Evolutionary conservation across 768 basidiomycete genomes (phyloP).

Genomic region (Gloeophyllum trabeum): DNA sequence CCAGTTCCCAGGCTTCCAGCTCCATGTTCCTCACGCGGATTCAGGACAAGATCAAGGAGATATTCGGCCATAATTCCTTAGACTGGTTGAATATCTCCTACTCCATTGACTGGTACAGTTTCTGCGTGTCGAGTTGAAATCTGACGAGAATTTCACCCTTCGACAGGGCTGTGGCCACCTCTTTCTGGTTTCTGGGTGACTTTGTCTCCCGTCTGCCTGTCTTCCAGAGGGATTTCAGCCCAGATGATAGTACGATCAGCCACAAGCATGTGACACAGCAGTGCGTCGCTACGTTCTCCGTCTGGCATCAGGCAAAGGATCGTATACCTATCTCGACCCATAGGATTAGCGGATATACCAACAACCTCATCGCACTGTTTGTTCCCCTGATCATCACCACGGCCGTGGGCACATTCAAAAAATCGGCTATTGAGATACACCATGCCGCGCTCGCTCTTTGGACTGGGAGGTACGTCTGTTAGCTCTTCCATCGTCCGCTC

Average conservation of each 20-base stretch:
- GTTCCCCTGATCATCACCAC: conserved; percentile 31
- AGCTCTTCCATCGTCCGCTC: conserved; percentile 2
- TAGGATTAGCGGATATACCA: conserved; percentile 39
- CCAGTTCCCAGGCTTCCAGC: conserved; percentile 1
- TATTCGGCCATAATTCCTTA: conserved; percentile 13
- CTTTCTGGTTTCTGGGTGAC: background rate
- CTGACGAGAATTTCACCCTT: conserved; percentile 12
- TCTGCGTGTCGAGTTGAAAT: background rate
- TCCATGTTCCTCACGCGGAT: conserved; percentile 2
- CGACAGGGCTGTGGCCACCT: conserved; percentile 22
- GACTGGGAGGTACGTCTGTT: conserved; percentile 19
- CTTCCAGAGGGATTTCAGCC: conserved; percentile 37
- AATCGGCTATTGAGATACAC: conserved; percentile 41
- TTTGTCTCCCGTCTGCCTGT: conserved; percentile 16
- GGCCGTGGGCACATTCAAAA: conserved; percentile 24
- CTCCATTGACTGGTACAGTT: conserved; percentile 38
- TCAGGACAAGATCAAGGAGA: conserved; percentile 4
- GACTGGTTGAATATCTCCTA: conserved; percentile 29
- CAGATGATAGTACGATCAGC: conserved; percentile 40
- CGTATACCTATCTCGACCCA: background rate
- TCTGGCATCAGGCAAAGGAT: background rate
- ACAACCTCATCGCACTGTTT: conserved; percentile 33
- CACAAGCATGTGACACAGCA: conserved; percentile 11
- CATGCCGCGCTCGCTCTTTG: conserved; percentile 44
- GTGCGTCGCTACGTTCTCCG: conserved; percentile 1